phyloP scores from a whole-genome alignment of 2,329 filamentous ascomycete genomes.

The Emmonsiellopsis sp. region DNA sequence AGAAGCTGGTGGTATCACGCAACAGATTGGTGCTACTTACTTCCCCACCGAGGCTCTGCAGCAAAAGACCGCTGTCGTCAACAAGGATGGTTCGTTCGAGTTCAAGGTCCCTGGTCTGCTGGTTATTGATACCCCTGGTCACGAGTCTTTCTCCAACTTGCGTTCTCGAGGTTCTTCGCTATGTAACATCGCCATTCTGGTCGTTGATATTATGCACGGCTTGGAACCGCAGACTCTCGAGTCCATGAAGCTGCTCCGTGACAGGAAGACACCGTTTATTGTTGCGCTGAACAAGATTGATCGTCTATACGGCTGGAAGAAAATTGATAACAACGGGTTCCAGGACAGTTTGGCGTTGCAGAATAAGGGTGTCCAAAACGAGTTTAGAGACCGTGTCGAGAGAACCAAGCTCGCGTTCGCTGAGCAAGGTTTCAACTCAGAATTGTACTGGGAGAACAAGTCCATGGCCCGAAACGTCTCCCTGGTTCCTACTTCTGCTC shows the following conservation, averaged over 20 bases:
- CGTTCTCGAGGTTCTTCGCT: constrained; percentile 94
- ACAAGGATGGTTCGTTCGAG: constrained; percentile 79
- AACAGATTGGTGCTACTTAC: constrained; percentile 98
- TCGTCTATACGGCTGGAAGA: constrained; percentile 98
- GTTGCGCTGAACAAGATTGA: constrained; percentile 99
- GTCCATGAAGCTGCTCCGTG: constrained; percentile 88
- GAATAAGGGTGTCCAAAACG: constrained; percentile 85
- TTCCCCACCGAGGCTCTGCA: constrained; percentile 90
- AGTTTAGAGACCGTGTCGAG: constrained; percentile 83
- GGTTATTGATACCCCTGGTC: constrained; percentile 95
- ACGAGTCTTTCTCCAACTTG: constrained; percentile 99
- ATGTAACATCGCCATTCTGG: constrained; percentile 97
- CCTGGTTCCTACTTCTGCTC: constrained; percentile 92
- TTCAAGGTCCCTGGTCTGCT: constrained; percentile 97
- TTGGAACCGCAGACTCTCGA: constrained; percentile 94
- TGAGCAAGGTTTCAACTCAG: constrained; percentile 96
- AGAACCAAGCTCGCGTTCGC: constrained; percentile 89
- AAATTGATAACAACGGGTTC: constrained; percentile 98
- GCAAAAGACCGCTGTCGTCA: constrained; percentile 89
- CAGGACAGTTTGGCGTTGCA: constrained; percentile 82
- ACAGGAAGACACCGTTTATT: constrained; percentile 94
- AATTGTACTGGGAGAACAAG: constrained; percentile 96
- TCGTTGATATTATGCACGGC: constrained; percentile 99
- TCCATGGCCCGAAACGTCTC: constrained; percentile 91
- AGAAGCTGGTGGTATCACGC: constrained; percentile 97